Conservation (phyloP, 371 early-diverging fungal species). For the Apophysomyces variabilis region DNA sequence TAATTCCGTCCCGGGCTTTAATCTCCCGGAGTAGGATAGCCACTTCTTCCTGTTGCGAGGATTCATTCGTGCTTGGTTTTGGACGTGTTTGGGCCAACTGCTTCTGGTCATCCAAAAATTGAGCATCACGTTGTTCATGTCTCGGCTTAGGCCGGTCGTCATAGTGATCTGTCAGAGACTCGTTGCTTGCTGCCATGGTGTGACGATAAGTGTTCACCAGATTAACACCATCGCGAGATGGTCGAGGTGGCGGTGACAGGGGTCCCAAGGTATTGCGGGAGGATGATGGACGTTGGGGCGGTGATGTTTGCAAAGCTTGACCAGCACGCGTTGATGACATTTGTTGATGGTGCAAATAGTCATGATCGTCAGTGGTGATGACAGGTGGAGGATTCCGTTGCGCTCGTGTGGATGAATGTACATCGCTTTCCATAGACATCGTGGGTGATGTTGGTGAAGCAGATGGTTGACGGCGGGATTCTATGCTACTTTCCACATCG, state of each 20-base stretch:
- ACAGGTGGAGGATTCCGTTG: background rate
- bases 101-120: slow-evolving; percentile 1
- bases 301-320: background rate
- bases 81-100: background rate
- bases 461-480: slow-evolving; percentile 25
- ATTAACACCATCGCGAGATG: slow-evolving; percentile 57
- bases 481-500: slow-evolving; percentile 32
- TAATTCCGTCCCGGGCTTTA: slow-evolving; percentile 41
- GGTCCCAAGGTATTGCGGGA: slow-evolving; percentile 24
- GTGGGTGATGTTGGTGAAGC: slow-evolving; percentile 14
- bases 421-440: slow-evolving; percentile 10
- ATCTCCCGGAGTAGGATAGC: slow-evolving; percentile 45
- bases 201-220: slow-evolving; percentile 32
- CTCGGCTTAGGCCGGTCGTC: slow-evolving; percentile 21
- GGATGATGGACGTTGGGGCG: slow-evolving; percentile 7
- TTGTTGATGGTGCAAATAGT: background rate
- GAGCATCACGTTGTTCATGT: slow-evolving; percentile 3
- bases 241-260: slow-evolving; percentile 47
- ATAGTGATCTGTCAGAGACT: background rate
- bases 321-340: slow-evolving; percentile 8
- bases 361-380: background rate
- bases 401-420: background rate
- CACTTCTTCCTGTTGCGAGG: slow-evolving; percentile 32
- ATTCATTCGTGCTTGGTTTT: slow-evolving; percentile 4
- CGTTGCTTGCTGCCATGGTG: slow-evolving; percentile 20